Percentiles rank a stretch among this genome's conserved stretches.
Evolutionary conservation across 2,329 filamentous ascomycete genomes (phyloP).

Genomic region (Cadophora luteo-olivacea): DNA sequence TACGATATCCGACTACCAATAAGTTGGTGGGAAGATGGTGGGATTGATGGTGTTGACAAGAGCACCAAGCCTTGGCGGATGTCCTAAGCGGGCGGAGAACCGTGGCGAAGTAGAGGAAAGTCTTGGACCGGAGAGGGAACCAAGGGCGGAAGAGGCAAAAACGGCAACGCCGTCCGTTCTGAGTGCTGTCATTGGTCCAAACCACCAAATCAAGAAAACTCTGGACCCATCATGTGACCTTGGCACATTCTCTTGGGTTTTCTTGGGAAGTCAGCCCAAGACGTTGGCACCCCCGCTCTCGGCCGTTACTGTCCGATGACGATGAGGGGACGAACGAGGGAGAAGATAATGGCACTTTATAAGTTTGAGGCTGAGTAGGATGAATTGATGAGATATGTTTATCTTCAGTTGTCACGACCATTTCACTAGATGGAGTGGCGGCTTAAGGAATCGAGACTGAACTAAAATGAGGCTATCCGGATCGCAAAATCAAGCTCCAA

Average conservation of each 20-base stretch:
- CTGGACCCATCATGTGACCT: conserved; percentile 12
- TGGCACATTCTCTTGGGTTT: neutral
- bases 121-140: conserved; percentile 18
- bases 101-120: conserved; percentile 19
- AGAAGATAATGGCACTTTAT: neutral
- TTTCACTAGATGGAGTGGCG: neutral
- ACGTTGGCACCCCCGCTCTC: conserved; percentile 8
- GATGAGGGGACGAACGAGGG: neutral
- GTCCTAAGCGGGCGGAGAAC: conserved; percentile 26
- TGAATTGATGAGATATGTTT: neutral
- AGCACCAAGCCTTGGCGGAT: conserved; percentile 25
- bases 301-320: neutral
- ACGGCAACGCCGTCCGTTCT: neutral
- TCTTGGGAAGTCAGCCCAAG: neutral
- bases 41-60: conserved; percentile 20
- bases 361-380: neutral
- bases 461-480: neutral
- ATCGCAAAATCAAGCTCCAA: neutral
- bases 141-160: conserved; percentile 12
- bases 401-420: neutral
- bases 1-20: conserved; percentile 19
- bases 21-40: conserved; percentile 5
- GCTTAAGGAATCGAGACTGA: neutral
- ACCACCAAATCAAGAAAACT: neutral
- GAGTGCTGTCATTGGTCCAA: neutral